These are phyloP conservation scores for Pseudogymnoascus sp. DNA, from an alignment of 2,329 filamentous ascomycete genomes.

Conservation along the genomic window DNA sequence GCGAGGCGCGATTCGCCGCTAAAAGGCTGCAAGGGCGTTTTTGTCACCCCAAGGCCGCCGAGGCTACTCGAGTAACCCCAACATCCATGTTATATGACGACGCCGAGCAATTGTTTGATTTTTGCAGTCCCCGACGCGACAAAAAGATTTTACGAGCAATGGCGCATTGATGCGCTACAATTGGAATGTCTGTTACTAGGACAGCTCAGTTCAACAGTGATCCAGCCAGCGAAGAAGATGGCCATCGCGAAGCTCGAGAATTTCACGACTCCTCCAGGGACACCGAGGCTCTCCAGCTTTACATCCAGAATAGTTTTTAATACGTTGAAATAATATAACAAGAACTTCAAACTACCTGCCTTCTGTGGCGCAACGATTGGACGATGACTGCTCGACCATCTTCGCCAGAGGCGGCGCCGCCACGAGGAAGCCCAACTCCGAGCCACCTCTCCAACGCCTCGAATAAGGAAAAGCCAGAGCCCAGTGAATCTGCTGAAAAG, in stretches of 20 bases:
- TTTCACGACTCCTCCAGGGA: not conserved
- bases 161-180: not conserved
- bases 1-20: not conserved
- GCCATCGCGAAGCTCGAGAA: not conserved
- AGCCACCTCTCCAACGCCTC: not conserved
- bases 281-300: not conserved
- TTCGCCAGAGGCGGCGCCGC: not conserved
- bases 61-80: not conserved
- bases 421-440: not conserved
- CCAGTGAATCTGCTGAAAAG: not conserved
- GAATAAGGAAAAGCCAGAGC: not conserved
- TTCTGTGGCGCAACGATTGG: not conserved
- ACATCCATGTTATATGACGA: slow-evolving; percentile 3
- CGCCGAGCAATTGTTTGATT: slow-evolving; percentile 2
- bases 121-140: not conserved
- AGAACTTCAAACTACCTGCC: not conserved
- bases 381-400: not conserved
- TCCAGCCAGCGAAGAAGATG: not conserved
- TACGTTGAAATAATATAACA: not conserved
- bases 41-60: not conserved
- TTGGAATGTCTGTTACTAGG: not conserved
- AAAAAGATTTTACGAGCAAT: not conserved
- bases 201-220: not conserved
- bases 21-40: not conserved
- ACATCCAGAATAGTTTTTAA: not conserved